Conservation (phyloP, 495 filamentous ascomycete genomes). For the Astrothelium subdiscretum region DNA sequence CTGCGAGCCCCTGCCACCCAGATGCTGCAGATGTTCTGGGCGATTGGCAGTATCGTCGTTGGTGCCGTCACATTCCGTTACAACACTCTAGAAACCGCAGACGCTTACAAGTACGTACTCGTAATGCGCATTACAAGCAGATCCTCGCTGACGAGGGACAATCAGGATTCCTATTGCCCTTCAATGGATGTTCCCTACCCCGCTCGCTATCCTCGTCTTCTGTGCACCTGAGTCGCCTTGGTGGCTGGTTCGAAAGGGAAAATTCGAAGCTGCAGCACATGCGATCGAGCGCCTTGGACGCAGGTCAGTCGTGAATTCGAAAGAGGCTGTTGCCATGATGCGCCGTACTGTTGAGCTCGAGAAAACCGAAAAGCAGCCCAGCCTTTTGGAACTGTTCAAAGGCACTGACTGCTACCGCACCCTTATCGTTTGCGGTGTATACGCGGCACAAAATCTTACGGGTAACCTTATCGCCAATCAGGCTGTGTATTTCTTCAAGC, state of each 20-base stretch:
- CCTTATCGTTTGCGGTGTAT: conserved; percentile 26
- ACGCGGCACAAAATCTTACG: conserved; percentile 21
- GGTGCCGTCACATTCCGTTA: conserved; percentile 16
- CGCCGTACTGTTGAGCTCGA: conserved; percentile 69
- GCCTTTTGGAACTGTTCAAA: conserved; percentile 63
- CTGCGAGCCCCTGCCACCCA: conserved; percentile 17
- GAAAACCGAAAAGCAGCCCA: conserved; percentile 57
- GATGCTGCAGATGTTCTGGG: conserved; percentile 23
- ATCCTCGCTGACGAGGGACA: not conserved
- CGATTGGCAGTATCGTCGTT: conserved; percentile 21
- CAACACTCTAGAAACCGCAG: not conserved
- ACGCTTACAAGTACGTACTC: conserved; percentile 18
- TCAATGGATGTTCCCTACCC: conserved; percentile 81
- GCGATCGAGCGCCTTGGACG: conserved; percentile 48
- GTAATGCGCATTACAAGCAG: not conserved
- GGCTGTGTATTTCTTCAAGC: conserved; percentile 36
- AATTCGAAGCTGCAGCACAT: conserved; percentile 54
- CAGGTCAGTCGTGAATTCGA: conserved; percentile 46
- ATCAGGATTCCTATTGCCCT: conserved; percentile 20
- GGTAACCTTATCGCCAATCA: conserved; percentile 26
- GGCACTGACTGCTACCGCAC: conserved; percentile 64
- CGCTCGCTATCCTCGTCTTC: conserved; percentile 57
- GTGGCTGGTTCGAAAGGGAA: conserved; percentile 69
- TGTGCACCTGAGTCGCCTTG: conserved; percentile 70
- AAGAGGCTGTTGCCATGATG: conserved; percentile 78